These are phyloP conservation scores for Fragilaria crotonensis DNA, from an alignment of 108 stramenopile genomes.

Conservation along the genomic window DNA sequence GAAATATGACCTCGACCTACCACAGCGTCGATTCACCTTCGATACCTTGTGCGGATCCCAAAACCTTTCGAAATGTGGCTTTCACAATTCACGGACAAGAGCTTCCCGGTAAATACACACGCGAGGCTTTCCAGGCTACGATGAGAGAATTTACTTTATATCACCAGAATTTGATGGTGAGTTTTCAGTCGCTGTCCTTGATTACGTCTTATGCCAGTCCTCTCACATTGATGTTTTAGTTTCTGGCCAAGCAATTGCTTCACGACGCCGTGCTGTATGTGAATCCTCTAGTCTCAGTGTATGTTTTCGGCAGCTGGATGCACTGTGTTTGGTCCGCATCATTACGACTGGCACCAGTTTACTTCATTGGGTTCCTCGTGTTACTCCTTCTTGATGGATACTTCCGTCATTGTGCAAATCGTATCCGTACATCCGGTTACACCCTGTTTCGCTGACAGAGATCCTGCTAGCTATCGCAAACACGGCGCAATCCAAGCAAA, in stretches of 20 bases:
- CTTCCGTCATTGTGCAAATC: background rate
- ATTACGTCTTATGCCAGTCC: background rate
- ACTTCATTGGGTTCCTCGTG: constrained; percentile 35
- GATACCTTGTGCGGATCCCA: constrained; percentile 44
- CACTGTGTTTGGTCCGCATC: constrained; percentile 45
- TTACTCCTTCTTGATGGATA: constrained; percentile 24
- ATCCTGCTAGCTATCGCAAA: constrained; percentile 41
- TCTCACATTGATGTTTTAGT: background rate
- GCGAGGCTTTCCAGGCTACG: constrained; percentile 28
- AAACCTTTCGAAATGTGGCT: constrained; percentile 60
- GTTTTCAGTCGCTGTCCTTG: background rate
- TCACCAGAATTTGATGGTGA: constrained; percentile 17
- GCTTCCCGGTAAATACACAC: constrained; percentile 45
- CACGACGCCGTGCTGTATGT: constrained; percentile 30
- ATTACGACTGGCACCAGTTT: constrained; percentile 37
- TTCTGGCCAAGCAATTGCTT: constrained; percentile 8
- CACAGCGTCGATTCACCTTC: constrained; percentile 20
- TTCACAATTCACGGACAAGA: constrained; percentile 60
- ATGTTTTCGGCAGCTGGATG: constrained; percentile 63
- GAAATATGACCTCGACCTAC: constrained; percentile 6
- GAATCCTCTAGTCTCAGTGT: constrained; percentile 34
- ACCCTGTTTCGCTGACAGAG: no score
- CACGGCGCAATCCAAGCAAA: constrained; percentile 27
- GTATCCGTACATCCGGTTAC: background rate
- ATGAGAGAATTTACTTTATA: constrained; percentile 48